Evolutionary conservation across 2,329 filamentous ascomycete genomes (phyloP), one percentile per base, ranked within the genome.

Genomic region (Fusarium brevicatenulatum): DNA sequence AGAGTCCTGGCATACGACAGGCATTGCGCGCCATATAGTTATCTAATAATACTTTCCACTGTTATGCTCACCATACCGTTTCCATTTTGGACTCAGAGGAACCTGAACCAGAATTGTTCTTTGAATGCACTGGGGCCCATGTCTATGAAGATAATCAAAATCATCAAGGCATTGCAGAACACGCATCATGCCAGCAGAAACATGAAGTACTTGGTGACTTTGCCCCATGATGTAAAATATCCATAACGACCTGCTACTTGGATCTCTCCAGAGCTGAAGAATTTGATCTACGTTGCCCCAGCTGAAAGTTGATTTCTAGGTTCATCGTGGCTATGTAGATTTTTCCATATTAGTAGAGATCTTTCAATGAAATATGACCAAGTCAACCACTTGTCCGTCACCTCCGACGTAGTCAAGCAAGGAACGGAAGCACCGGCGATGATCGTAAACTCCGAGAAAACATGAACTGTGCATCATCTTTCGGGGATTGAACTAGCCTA

Each of bases 61-160:
- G 5, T 10, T 46, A 4, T 1, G 4, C 43, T 21, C 12, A 15
- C 12, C 2, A 10, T 28, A 3, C 5, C 2, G 4, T 15, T 28
- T 19, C 18, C 16, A 19, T 8, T 21, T 21, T 15, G 10, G 3
- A 15, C 2, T 19, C 9, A 4, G 10, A 36, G 18, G 18, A 9
- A 9, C 7, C 32, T 10, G 13, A 16, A 32, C 8, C 3, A 39
- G 0, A 13, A 12, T 18, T 4, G 2, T 16, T 55, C 2, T n/a
- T n/a, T 30, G 30, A 16, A 21, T 1, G 18, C 23, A 39, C 23
- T 16, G 23, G 9, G 13, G 7, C 25, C 23, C 54, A 18, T 56
- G 28, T 36, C 21, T 4, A 30, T 44, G n/a, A 23, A 44, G 30
- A 21, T 44, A n/a, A 23, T 28, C 7, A 9, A 36, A 36, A 23